Evolutionary conservation across 257 asterid species (phyloP).

Genomic region (Nemophila menziesii): DNA sequence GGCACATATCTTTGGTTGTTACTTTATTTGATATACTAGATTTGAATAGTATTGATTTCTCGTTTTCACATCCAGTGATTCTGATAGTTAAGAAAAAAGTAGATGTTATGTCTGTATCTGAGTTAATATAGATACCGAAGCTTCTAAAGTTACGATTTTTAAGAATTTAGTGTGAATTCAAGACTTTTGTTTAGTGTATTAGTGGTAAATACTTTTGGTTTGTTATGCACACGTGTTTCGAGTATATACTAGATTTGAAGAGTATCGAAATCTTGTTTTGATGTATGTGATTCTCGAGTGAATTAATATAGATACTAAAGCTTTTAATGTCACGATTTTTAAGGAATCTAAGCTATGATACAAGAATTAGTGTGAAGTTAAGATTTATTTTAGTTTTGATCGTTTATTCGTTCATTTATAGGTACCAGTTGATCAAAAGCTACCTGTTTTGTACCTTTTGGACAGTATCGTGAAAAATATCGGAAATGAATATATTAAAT

Average conservation of each 20-base stretch:
- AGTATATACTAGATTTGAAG: too few relatives aligned
- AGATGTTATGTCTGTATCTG: too few relatives aligned
- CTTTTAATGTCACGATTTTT: neutral
- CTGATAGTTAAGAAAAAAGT: too few relatives aligned
- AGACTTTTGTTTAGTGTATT: too few relatives aligned
- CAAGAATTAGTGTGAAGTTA: too few relatives aligned
- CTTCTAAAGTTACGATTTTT: too few relatives aligned
- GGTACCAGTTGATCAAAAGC: constrained; percentile 76
- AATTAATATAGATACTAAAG: neutral
- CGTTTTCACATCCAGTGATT: too few relatives aligned
- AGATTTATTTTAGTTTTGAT: neutral
- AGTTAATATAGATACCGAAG: too few relatives aligned
- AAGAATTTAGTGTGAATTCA: too few relatives aligned
- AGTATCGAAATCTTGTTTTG: neutral
- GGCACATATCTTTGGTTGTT: neutral
- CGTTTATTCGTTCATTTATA: constrained; percentile 17
- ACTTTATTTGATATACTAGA: neutral
- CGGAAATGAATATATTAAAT: constrained; percentile 61
- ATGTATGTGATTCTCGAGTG: neutral
- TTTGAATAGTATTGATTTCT: neutral
- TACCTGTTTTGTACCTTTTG: constrained; percentile 84
- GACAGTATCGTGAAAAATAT: constrained; percentile 95
- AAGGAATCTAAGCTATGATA: neutral
- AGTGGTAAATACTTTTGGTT: too few relatives aligned
- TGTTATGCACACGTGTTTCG: too few relatives aligned